phyloP scores from a whole-genome alignment of 371 early-diverging fungal genomes.

The Capillidium heterosporum region DNA sequence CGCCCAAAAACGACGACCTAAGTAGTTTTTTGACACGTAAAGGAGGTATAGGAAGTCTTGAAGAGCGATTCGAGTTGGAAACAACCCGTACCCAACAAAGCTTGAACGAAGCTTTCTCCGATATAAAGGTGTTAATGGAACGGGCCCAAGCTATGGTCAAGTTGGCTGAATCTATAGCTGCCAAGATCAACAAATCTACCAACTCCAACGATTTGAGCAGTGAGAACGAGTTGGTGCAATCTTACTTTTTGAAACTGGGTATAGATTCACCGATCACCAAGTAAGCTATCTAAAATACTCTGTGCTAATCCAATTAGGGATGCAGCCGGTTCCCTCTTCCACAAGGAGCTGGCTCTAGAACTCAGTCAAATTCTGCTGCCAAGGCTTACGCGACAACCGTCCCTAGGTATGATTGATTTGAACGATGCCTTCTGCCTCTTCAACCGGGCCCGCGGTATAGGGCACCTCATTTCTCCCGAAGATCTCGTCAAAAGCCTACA shows the following conservation, averaged over 20 bases:
- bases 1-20: neutral
- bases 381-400: neutral
- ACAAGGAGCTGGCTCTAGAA: neutral
- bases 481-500: neutral
- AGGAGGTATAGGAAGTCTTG: neutral
- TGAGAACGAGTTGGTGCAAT: neutral
- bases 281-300: neutral
- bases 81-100: neutral
- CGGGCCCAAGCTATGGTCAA: neutral
- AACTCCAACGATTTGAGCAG: neutral
- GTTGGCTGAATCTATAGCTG: neutral
- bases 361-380: neutral
- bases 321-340: neutral
- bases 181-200: neutral
- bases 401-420: neutral
- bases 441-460: neutral
- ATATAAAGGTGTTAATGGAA: constrained; percentile 1
- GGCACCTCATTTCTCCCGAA: neutral
- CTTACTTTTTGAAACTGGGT: neutral
- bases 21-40: neutral
- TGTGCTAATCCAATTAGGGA: neutral
- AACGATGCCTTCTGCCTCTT: constrained; percentile 1
- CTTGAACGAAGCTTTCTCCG: neutral
- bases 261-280: constrained; percentile 1
- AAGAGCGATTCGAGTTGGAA: neutral